These are phyloP conservation scores for Cladosporium colombiae DNA, from an alignment of 2,329 filamentous ascomycete genomes.

Conservation along the genomic window DNA sequence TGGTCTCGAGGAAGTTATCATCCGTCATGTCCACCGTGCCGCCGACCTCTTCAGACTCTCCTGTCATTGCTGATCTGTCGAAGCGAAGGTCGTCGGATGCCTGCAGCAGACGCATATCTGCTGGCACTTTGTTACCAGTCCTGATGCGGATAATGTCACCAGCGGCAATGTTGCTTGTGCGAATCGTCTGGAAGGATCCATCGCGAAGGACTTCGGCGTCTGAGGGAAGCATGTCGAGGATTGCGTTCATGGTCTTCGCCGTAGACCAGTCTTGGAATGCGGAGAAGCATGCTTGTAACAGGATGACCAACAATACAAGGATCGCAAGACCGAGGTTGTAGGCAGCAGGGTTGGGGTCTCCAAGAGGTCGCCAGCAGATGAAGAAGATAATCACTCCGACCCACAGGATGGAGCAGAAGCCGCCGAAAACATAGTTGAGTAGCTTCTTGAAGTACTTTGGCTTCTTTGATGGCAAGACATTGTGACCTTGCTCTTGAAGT, in stretches of 20 bases:
- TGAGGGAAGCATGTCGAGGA: slow-evolving; percentile 48
- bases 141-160: slow-evolving; percentile 45
- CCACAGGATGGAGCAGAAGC: slow-evolving; percentile 53
- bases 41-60: slow-evolving; percentile 44
- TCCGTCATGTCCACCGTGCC: slow-evolving; percentile 42
- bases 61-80: slow-evolving; percentile 46
- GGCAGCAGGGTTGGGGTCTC: slow-evolving; percentile 44
- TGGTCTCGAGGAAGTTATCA: slow-evolving; percentile 46
- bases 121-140: slow-evolving; percentile 48
- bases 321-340: slow-evolving; percentile 51
- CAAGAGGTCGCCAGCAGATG: slow-evolving; percentile 51
- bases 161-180: slow-evolving; percentile 41
- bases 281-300: slow-evolving; percentile 50
- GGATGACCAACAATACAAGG: slow-evolving; percentile 51
- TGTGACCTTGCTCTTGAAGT: slow-evolving; percentile 45
- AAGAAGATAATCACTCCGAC: slow-evolving; percentile 52
- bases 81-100: slow-evolving; percentile 49
- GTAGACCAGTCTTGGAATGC: slow-evolving; percentile 54
- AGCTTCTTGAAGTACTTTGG: slow-evolving; percentile 48
- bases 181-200: slow-evolving; percentile 32
- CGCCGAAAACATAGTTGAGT: slow-evolving; percentile 49
- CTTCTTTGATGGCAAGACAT: slow-evolving; percentile 45
- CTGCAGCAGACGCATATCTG: slow-evolving; percentile 44
- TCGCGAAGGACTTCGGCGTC: slow-evolving; percentile 45
- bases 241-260: slow-evolving; percentile 50